Base-by-base conservation (phyloP, 345 rosid species). In the Eucalyptus pauciflora region DNA sequence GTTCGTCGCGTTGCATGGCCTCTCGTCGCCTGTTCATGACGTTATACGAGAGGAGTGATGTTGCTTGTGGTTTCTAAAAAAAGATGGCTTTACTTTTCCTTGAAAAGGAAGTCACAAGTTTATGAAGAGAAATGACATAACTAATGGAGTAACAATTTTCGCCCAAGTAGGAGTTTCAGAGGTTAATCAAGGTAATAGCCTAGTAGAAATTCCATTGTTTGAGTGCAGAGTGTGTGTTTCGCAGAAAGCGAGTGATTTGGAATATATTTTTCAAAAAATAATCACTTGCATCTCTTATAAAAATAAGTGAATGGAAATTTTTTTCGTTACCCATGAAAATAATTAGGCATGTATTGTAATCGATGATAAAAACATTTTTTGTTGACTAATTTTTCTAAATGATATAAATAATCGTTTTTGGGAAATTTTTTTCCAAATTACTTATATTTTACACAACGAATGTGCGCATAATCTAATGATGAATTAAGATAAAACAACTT, bases 231-330 rank as follows among this genome's bases (percentile, higher is more conserved):
- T 7, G 56, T 52, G 56, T 1, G 1, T n/a, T 31, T 31, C 3
- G 41, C 2, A 7, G 0, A 52, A 51, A 52, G 1, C 1, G 9
- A 3, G 24, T 18, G 0, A 18, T 52, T 52, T 18, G 4, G 2
- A 52, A 52, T 52, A 17, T 52, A 52, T 52, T 52, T 52, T 52
- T 0, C 4, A 52, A 52, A 52, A 52, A 18, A 18, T 52, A 52
- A 52, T 52, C 4, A 0, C 58, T 52, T 52, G 24, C 24, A 52
- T 52, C 7, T 52, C 24, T 52, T 52, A 52, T 52, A 52, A 18
- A 20, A 52, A 18, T 18, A 52, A 52, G 3, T 18, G 24, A 52
- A 52, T 7, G 56, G 56, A 18, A 52, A 0, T 7, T 52, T 18
- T 52, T 52, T 52, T 52, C 1, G 1, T 52, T 52, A 17, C 24